phyloP scores from a whole-genome alignment of 176 grass and related monocot species.

The Pontederia crassipes region DNA sequence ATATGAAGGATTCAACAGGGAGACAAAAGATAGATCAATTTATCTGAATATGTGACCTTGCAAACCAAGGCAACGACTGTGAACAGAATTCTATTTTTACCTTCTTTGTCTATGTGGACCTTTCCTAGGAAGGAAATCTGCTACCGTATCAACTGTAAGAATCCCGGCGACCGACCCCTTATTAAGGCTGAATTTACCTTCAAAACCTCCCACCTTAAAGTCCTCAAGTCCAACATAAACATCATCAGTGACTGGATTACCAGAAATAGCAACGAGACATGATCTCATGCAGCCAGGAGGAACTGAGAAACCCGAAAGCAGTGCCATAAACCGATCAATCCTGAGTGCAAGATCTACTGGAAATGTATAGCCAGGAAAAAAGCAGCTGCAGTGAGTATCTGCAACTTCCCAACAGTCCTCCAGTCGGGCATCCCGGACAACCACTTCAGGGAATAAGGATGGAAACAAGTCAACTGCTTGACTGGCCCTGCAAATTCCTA shows the following conservation, averaged over 20 bases:
- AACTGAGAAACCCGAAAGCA: conserved; percentile 66
- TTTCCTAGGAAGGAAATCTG: conserved; percentile 85
- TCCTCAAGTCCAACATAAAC: conserved; percentile 43
- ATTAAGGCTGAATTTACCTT: conserved; percentile 35
- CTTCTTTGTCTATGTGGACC: conserved; percentile 78
- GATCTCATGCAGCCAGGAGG: conserved; percentile 76
- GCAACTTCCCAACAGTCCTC: conserved; percentile 97
- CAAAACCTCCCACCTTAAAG: conserved; percentile 31
- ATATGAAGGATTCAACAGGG: no score
- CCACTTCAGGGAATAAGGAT: conserved; percentile 47
- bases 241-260: conserved; percentile 17
- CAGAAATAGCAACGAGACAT: conserved; percentile 63
- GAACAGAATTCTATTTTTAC: conserved; percentile 28
- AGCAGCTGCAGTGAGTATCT: conserved; percentile 88
- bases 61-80: not conserved
- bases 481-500: conserved; percentile 49
- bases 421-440: conserved; percentile 58
- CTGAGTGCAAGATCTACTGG: conserved; percentile 74
- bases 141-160: conserved; percentile 71
- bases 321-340: conserved; percentile 57
- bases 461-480: conserved; percentile 64
- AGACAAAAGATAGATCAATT: not conserved
- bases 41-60: not conserved
- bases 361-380: conserved; percentile 79
- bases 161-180: conserved; percentile 59